Base-by-base conservation (phyloP, 345 rosid species). In the Ailanthus altissimus region DNA sequence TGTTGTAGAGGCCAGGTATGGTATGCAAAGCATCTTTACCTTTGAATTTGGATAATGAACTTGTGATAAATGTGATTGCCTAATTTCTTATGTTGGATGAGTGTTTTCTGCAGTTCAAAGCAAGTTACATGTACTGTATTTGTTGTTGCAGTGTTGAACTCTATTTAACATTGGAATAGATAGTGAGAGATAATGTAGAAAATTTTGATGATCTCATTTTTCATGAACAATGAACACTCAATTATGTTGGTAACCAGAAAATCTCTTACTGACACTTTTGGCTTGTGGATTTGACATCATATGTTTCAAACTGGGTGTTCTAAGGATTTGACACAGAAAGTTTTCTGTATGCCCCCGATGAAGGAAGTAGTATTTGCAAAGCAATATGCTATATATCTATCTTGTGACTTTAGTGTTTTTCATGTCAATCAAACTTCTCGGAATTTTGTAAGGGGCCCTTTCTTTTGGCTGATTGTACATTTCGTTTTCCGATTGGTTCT, bases 1-100 rank as follows among this genome's bases (percentile, higher is more conserved):
- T 60, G 63, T 88, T 28, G 21, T 93, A 2, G 88, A 86, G 79
- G 94, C 86, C 72, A 75, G 95, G 98, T 92, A 88, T 76, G 77
- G 54, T 49, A 21, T 9, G 64, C 26, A 18, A 59, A 60, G 15
- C 26, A 20, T 59, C 54, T 46, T 60, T 67, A 58, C n/a, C 21
- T 53, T 5, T 77, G 47, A 45, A 21, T 59, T 14, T 60, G n/a
- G 56, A 21, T 43, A 72, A 4, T 26, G 49, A 3, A n/a, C 16
- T n/a, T 43, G 54, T 25, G 7, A 57, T 21, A n/a, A 49, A 28
- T 59, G 6, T 64, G 67, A 64, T 28, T 70, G 42, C 42, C 43
- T 54, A 10, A 13, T 68, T 49, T 25, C 23, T 47, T 67, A 8
- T 59, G 38, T 54, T 54, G 9, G 18, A 53, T 15, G 28, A 36